Conservation (phyloP, 192 early-diverging fungal species). For the Rhizophagus sp. region DNA sequence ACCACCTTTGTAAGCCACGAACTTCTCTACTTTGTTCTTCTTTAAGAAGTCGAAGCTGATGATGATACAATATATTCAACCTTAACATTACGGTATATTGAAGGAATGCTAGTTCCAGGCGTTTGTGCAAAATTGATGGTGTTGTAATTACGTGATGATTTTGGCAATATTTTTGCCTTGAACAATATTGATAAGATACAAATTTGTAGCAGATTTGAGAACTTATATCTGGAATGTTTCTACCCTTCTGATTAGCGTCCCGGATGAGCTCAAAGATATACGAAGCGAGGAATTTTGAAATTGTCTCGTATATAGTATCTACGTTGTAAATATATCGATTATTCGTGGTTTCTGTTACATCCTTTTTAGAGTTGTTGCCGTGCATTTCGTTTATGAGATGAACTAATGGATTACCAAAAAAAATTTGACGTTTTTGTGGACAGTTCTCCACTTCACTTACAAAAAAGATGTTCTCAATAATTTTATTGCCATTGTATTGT, state of each 20-base stretch:
- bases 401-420: slow-evolving; percentile 10
- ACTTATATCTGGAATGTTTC: neutral
- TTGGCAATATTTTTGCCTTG: slow-evolving; percentile 4
- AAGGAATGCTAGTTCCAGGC: neutral
- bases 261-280: slow-evolving; percentile 1
- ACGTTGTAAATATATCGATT: neutral
- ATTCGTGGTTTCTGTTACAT: neutral
- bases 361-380: too few species aligned
- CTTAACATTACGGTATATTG: neutral
- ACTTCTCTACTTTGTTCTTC: neutral
- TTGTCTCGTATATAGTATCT: neutral
- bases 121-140: neutral
- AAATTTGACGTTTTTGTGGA: slow-evolving; percentile 1
- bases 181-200: neutral
- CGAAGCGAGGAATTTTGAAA: slow-evolving; percentile 3
- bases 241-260: neutral
- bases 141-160: slow-evolving; percentile 1
- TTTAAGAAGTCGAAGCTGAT: neutral
- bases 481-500: neutral
- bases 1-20: neutral
- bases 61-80: neutral
- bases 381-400: neutral
- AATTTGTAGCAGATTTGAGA: neutral
- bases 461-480: slow-evolving; percentile 11
- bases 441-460: slow-evolving; percentile 3